Evolutionary conservation across 1,284 basidiomycete genomes (phyloP), one percentile per base, ranked within the genome.

Genomic region (Leccinum subfulvum): DNA sequence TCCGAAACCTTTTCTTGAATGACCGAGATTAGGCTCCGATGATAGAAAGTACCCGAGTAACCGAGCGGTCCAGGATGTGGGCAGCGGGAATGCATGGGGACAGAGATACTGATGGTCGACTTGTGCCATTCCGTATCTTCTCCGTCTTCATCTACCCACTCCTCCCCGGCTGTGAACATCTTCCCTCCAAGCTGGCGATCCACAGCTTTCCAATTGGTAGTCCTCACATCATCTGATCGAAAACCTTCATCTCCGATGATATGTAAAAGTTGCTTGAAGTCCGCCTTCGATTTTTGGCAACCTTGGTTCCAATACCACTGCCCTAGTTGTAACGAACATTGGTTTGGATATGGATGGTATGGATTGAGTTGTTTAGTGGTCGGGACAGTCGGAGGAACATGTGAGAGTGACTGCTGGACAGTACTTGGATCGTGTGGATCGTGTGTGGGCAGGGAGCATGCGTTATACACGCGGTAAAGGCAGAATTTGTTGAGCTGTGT

Each of bases 301-400:
- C 54, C 18, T 55, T 55, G 54, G 18, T 55, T 55, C 54, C 54
- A 55, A 23, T 55, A 55, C 54, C 54, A 55, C 28, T 55, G 54
- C 4, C 33, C 54, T 21, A 55, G 33, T 9, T 37, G 54, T 23
- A 55, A 37, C 11, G 54, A 55, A 37, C 33, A 21, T 37, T 35
- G n/a, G 33, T 55, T 55, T 10, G 54, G 54, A 37, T 55, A 55
- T 1, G 54, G 54, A 23, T 55, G 33, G 18, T 55, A 55, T 55
- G 54, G 54, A 37, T 55, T 55, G n/a, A 6, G 11, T 23, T 37
- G 30, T 13, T 37, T 8, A 18, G 13, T 37, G 18, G 51, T 14
- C 23, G 18, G 54, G 13, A 54, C 11, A 33, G 28, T 54, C n/a
- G n/a, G 6, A 13, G 28, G 52, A 54, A 23, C 16, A 30, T 54